phyloP scores from a whole-genome alignment of 2,329 filamentous ascomycete species.

The Epichloe typhina region DNA sequence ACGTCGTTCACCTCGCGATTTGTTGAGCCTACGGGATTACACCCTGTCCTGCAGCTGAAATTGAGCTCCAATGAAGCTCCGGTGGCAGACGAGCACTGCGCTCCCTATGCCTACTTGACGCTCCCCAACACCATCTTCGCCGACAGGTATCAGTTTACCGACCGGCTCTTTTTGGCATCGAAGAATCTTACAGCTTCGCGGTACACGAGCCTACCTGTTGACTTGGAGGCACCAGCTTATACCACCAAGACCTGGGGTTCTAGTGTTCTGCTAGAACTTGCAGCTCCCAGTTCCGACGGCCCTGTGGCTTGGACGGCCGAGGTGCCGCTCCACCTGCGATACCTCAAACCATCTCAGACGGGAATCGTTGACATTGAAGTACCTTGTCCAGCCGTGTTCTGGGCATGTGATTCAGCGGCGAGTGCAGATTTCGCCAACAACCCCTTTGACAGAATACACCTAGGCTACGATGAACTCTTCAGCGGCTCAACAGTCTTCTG shows the following conservation, averaged over 20 bases:
- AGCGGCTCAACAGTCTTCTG: slow-evolving; percentile 68
- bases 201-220: slow-evolving; percentile 61
- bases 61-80: slow-evolving; percentile 42
- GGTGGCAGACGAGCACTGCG: slow-evolving; percentile 46
- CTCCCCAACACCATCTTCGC: slow-evolving; percentile 72
- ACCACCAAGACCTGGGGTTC: slow-evolving; percentile 67
- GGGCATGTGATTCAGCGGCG: slow-evolving; percentile 64
- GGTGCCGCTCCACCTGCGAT: slow-evolving; percentile 77
- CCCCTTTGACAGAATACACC: slow-evolving; percentile 70
- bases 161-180: slow-evolving; percentile 63
- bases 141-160: slow-evolving; percentile 74
- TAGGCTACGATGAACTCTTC: slow-evolving; percentile 82
- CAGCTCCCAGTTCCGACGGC: slow-evolving; percentile 30
- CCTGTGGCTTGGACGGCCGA: slow-evolving; percentile 47
- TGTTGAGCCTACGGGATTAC: slow-evolving; percentile 61
- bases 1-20: slow-evolving; percentile 51
- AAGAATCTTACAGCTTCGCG: slow-evolving; percentile 62
- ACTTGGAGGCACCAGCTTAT: slow-evolving; percentile 85
- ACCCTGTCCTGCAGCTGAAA: slow-evolving; percentile 62
- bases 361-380: slow-evolving; percentile 45
- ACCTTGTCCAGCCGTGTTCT: slow-evolving; percentile 77
- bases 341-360: slow-evolving; percentile 49
- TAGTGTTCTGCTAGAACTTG: slow-evolving; percentile 60
- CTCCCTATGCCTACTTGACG: slow-evolving; percentile 67
- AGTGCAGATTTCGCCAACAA: slow-evolving; percentile 57